Evolutionary conservation across 495 filamentous ascomycete species (phyloP).

Genomic region (Usnea hakonensis): DNA sequence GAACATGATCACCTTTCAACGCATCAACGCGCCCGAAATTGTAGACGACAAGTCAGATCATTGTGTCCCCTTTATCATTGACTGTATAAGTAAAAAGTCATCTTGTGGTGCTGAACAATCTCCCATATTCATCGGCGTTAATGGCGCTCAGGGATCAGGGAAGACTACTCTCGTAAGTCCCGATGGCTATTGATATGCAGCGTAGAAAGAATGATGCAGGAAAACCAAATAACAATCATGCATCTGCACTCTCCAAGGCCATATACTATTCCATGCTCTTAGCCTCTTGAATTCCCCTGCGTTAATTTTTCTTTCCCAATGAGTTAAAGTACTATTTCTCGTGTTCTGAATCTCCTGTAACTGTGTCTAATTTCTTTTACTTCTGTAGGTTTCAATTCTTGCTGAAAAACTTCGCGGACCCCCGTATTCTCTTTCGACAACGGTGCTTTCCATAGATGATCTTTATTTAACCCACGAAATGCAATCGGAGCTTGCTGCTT

Average conservation of each 20-base stretch:
- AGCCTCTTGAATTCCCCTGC: neutral
- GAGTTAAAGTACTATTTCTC: neutral
- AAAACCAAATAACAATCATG: neutral
- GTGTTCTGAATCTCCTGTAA: neutral
- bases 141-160: slow-evolving; percentile 52
- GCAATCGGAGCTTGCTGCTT: slow-evolving; percentile 59
- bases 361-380: neutral
- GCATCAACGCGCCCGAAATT: slow-evolving; percentile 41
- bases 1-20: neutral
- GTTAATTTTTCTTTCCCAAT: neutral
- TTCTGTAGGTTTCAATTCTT: slow-evolving; percentile 53
- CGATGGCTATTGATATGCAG: neutral
- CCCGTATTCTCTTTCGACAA: slow-evolving; percentile 59
- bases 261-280: neutral
- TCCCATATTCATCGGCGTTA: slow-evolving; percentile 54
- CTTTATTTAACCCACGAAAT: slow-evolving; percentile 71
- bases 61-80: slow-evolving; percentile 79
- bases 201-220: neutral
- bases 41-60: slow-evolving; percentile 81
- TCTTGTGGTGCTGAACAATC: slow-evolving; percentile 28
- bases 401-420: slow-evolving; percentile 56
- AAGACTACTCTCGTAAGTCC: slow-evolving; percentile 74
- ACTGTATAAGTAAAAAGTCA: slow-evolving; percentile 42
- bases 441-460: slow-evolving; percentile 84
- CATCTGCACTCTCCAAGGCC: neutral